Conservation (phyloP, 2,329 filamentous ascomycete genomes). For the Sordariomycetes sp. region DNA sequence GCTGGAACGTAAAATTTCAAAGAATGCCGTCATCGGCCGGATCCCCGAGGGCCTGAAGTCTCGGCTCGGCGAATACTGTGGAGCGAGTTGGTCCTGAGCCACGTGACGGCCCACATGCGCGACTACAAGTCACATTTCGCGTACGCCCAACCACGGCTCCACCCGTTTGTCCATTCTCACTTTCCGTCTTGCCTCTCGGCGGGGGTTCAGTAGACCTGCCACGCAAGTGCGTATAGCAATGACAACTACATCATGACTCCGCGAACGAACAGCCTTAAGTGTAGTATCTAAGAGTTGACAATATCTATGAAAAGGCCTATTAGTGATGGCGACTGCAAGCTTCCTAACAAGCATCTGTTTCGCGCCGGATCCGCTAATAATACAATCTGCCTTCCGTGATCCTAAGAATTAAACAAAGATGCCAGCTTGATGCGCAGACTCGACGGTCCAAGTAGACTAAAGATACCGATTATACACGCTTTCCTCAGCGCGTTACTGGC, state of each 20-base stretch:
- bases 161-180: no score
- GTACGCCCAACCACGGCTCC: neutral
- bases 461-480: neutral
- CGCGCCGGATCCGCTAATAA: neutral
- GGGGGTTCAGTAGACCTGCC: no score
- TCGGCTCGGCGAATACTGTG: neutral
- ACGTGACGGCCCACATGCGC: neutral
- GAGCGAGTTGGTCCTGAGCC: neutral
- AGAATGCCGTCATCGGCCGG: neutral
- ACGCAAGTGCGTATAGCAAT: no score
- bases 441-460: neutral
- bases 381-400: neutral
- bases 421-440: neutral
- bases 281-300: no score
- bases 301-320: no score
- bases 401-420: neutral
- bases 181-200: no score
- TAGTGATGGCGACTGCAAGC: no score
- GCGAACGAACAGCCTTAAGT: no score
- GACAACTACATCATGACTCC: no score
- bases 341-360: no score
- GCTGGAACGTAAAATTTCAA: conserved; percentile 1
- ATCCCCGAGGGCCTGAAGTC: neutral
- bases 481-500: neutral
- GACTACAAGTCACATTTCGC: neutral